phyloP scores from a whole-genome alignment of 257 asterid species.

The Paraleonurus japonicus region DNA sequence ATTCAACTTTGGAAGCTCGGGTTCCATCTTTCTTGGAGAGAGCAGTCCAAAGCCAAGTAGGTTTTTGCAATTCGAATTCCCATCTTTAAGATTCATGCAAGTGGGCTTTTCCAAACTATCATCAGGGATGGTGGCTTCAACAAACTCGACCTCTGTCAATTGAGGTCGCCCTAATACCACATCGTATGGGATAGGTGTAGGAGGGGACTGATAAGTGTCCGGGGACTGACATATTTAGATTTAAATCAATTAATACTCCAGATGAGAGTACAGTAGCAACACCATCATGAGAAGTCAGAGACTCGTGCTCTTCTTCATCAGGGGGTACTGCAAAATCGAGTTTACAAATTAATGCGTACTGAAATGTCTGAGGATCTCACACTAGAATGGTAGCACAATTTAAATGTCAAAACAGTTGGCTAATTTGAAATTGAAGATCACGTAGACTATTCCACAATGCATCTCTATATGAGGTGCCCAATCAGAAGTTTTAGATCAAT shows the following conservation, averaged over 20 bases:
- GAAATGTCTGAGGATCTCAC: background rate
- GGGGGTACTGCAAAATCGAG: slow-evolving; percentile 55
- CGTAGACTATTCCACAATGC: no score
- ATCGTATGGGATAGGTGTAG: slow-evolving; percentile 69
- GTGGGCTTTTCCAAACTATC: slow-evolving; percentile 31
- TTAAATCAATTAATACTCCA: slow-evolving; percentile 52
- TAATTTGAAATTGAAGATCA: no score
- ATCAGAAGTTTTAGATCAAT: no score
- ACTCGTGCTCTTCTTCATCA: slow-evolving; percentile 60
- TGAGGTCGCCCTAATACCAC: slow-evolving; percentile 48
- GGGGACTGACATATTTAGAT: slow-evolving; percentile 68
- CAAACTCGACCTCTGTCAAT: slow-evolving; percentile 26
- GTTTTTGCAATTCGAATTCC: slow-evolving; percentile 28
- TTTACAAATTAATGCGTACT: background rate
- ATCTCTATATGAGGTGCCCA: no score
- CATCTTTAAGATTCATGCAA: slow-evolving; percentile 35
- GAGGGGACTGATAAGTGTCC: slow-evolving; percentile 63
- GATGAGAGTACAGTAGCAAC: slow-evolving; percentile 48
- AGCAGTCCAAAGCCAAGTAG: slow-evolving; percentile 32
- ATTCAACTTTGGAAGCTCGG: slow-evolving; percentile 40
- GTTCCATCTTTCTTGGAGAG: slow-evolving; percentile 41
- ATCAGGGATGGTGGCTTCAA: slow-evolving; percentile 22
- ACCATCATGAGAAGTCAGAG: slow-evolving; percentile 61
- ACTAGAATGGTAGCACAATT: background rate
- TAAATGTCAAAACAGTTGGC: background rate